Evolutionary conservation across 176 grass and related monocot genomes (phyloP), one percentile per base, ranked within the genome.

Genomic region (Rhynchospora tenuis): DNA sequence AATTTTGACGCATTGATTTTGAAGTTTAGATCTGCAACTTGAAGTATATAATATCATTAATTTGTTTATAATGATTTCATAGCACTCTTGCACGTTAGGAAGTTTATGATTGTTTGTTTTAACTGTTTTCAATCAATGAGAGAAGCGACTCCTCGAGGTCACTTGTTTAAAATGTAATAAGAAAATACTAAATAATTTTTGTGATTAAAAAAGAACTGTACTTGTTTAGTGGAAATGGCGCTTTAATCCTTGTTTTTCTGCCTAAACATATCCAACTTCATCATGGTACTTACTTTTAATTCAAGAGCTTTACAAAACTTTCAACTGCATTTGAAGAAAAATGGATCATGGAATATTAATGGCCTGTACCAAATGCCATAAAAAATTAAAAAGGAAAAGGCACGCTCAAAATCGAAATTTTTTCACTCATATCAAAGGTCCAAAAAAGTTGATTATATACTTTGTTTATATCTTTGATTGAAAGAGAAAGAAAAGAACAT

Each of bases 381-480:
- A 71, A 71, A 72, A 4, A 20, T 38, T 38, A 16, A 70, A 44
- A 22, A 43, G 46, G 15, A 29, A 46, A 31, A 65, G 3, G 12
- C 9, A 11, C 68, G 42, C 68, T 47, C 47, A 23, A 72, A 72
- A 47, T 45, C n/a, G n/a, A 72, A 72, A 72, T 43, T 71, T 47
- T 72, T 44, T 38, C 33, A 72, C n/a, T 47, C 43, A 16, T 59
- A 16, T 59, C 5, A 59, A 59, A 20, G 56, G 17, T 59, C 56
- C 56, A 59, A 59, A 59, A 48, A 50, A 73, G 69, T 20, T 73
- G 69, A 73, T 73, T 73, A 48, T 73, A 43, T 23, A 23, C 44
- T 73, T 38, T 73, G 44, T 26, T 59, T 73, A 24, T 50, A 50
- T 48, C 69, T 73, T 73, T 73, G 48, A 50, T 73, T 73, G 38